Evolutionary conservation across 345 rosid genomes (phyloP), one percentile per base, ranked within the genome.

Genomic region (Reutealis trisperma): DNA sequence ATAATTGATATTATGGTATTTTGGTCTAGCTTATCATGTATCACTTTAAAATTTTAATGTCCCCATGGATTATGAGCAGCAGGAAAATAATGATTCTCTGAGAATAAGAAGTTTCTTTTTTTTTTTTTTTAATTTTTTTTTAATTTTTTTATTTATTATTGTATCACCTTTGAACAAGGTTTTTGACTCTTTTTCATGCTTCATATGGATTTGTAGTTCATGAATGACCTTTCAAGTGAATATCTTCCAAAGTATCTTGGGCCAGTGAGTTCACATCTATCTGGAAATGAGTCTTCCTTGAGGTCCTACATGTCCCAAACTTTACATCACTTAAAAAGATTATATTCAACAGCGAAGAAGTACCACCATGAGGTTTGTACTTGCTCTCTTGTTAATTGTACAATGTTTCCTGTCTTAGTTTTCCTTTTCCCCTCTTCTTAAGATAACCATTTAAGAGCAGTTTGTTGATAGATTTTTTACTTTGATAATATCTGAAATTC

Each of bases 291-390:
- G 68, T 61, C 83, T 76, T 24, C 75, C 69, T 65, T 81, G 42
- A 76, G 71, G 52, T 73, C 82, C 14, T 83, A 75, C 72, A 37
- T 81, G 34, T 85, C 83, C 42, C 83, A 81, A 83, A 67, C 81
- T 75, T 21, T 79, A 64, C 80, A 78, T 60, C 88, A 79, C 75
- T 75, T 86, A 25, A 84, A 75, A 45, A 70, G 84, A 79, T 73
- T 86, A 45, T 89, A 79, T 86, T 78, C 84, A 66, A 83, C 62
- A 55, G 66, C 83, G 61, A 89, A 87, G 71, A 86, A 84, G 77
- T 93, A 81, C 79, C 97, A 95, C 85, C 89, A 88, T 77, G 84
- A 93, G 96, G 99, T 93, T 87, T 85, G 83, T 76, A 62, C 44
- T 75, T 37, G 16, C 57, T 6, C 57, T 55, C 73, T 66, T 19